A percentile compares a stretch with the other conserved stretches of the same genome.
Conservation (phyloP, 441 rosid genomes). For the Pelargonium myrrhifolium region DNA sequence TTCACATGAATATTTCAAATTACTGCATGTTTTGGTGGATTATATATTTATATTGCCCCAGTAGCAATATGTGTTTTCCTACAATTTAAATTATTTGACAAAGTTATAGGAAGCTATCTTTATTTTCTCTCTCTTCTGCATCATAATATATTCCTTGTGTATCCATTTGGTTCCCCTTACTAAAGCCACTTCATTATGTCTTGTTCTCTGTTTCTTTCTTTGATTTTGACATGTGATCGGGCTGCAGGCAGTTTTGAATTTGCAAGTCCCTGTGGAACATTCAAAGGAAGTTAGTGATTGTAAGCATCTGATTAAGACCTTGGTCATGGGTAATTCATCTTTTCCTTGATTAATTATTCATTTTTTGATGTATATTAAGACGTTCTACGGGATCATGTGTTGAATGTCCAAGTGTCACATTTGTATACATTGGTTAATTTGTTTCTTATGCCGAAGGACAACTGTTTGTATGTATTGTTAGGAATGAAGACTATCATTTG, state of each 20-base stretch:
- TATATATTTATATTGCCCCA: background rate
- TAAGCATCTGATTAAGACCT: constrained; percentile 90
- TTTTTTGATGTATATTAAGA: background rate
- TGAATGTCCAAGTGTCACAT: background rate
- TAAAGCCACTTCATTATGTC: background rate
- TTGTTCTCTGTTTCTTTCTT: background rate
- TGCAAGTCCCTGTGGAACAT: constrained; percentile 95
- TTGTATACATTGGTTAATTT: constrained; percentile 5
- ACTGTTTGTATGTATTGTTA: constrained; percentile 29
- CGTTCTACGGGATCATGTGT: background rate
- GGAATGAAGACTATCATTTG: constrained; percentile 98
- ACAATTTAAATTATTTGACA: no score
- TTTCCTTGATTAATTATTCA: constrained; percentile 11
- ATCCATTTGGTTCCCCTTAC: background rate
- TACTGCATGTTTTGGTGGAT: background rate
- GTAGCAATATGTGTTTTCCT: background rate
- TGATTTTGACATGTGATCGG: constrained; percentile 18
- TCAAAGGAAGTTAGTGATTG: constrained; percentile 96
- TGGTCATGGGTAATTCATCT: constrained; percentile 82
- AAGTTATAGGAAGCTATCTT: background rate
- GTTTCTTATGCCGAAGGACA: constrained; percentile 14
- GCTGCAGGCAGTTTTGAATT: constrained; percentile 90
- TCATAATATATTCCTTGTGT: background rate
- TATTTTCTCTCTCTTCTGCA: background rate
- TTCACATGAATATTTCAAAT: background rate